Conservation (phyloP, 148 eudicot genomes). For the Gaultheria prostrata region DNA sequence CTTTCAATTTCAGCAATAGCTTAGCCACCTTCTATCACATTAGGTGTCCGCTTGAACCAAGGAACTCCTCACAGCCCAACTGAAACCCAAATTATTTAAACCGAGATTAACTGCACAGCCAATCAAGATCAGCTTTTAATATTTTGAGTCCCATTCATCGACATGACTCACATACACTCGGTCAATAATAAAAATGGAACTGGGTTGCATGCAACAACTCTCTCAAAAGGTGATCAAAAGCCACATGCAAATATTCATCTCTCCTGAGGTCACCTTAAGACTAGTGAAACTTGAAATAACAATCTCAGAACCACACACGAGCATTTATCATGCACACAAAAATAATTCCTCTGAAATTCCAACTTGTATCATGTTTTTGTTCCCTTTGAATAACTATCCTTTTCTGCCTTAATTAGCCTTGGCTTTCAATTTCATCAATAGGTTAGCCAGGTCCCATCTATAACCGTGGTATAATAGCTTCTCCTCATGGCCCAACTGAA, state of each 20-base stretch:
- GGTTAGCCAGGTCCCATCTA: neutral
- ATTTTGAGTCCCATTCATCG: neutral
- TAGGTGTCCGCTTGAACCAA: neutral
- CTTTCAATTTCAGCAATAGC: neutral
- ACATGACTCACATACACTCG: neutral
- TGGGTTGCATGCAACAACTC: neutral
- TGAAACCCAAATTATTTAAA: neutral
- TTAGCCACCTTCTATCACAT: neutral
- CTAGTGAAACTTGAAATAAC: neutral
- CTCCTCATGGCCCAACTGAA: neutral
- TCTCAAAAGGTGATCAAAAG: neutral
- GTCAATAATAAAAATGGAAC: neutral
- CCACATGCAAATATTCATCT: neutral
- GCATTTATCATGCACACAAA: neutral
- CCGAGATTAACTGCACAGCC: constrained; percentile 2
- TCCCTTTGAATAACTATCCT: neutral
- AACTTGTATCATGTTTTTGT: neutral
- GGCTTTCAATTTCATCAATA: neutral
- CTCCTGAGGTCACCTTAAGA: neutral
- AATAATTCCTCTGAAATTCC: neutral
- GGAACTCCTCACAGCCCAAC: neutral
- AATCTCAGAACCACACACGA: neutral
- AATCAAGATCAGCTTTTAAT: neutral
- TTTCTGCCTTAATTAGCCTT: neutral
- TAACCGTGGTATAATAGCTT: neutral